A percentile compares a stretch with the other conserved stretches of the same genome.
Evolutionary conservation across 129 eudicot species (phyloP).

Genomic region (Heracleum sosnowskyi): DNA sequence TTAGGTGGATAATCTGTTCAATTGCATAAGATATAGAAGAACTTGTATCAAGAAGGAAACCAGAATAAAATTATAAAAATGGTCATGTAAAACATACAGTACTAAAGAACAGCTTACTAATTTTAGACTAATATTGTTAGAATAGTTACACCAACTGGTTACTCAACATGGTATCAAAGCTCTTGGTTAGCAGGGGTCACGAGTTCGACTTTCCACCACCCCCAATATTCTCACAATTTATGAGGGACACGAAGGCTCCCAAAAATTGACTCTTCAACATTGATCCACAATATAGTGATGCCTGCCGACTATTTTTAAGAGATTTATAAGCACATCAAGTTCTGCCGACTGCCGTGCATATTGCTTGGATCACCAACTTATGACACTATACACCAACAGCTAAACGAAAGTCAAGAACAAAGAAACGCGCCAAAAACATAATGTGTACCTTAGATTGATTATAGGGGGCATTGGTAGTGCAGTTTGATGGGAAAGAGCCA

Average conservation of each 20-base stretch:
- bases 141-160: too few relatives aligned
- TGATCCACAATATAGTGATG: background rate
- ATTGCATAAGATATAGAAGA: background rate
- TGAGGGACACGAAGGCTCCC: too few relatives aligned
- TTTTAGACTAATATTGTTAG: too few relatives aligned
- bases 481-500: slow-evolving; percentile 42
- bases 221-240: too few relatives aligned
- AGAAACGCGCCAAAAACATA: background rate
- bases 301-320: background rate
- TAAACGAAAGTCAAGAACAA: background rate
- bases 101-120: too few relatives aligned
- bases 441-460: slow-evolving; percentile 26
- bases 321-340: background rate
- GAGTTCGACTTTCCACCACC: too few relatives aligned
- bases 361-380: background rate
- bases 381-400: background rate
- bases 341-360: background rate
- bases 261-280: too few relatives aligned
- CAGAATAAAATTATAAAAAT: background rate
- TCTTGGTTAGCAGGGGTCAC: too few relatives aligned
- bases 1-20: slow-evolving; percentile 19
- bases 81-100: background rate
- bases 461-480: slow-evolving; percentile 23
- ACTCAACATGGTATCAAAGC: too few relatives aligned
- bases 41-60: background rate